phyloP scores from a whole-genome alignment of 257 asterid species.

The Fraxinus americana region DNA sequence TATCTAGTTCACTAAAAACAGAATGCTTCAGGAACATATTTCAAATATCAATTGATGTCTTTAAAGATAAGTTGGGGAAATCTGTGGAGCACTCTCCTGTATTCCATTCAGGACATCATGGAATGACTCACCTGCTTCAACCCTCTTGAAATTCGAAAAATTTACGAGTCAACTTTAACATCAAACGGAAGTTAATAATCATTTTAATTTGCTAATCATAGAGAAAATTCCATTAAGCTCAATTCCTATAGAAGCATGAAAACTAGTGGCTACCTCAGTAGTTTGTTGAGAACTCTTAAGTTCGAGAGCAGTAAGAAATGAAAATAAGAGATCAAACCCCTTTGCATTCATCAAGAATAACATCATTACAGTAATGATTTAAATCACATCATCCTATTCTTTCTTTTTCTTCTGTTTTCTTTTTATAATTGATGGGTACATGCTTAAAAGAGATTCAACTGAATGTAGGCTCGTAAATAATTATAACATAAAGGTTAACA shows the following conservation, averaged over 20 bases:
- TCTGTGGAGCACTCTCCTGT: background rate
- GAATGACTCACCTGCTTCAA: background rate
- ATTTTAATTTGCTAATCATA: background rate
- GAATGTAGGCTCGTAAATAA: background rate
- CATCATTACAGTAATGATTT: too few species aligned
- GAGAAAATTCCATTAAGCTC: background rate
- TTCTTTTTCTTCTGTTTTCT: too few species aligned
- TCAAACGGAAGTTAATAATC: background rate
- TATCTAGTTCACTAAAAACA: background rate
- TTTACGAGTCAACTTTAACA: background rate
- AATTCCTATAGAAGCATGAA: background rate
- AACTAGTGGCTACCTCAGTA: background rate
- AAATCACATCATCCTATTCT: too few species aligned
- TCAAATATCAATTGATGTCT: background rate
- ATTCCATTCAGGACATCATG: background rate
- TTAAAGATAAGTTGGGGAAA: background rate
- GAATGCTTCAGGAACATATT: background rate
- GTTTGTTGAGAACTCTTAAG: too few species aligned
- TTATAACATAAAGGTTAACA: background rate
- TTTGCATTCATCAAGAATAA: too few species aligned
- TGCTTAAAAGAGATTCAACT: background rate
- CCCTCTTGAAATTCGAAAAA: background rate
- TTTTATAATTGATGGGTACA: background rate
- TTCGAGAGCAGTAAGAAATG: background rate
- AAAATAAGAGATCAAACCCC: too few species aligned